Base-by-base conservation (phyloP, 2,329 filamentous ascomycete species). In the Sphaerulina vaccinii region DNA sequence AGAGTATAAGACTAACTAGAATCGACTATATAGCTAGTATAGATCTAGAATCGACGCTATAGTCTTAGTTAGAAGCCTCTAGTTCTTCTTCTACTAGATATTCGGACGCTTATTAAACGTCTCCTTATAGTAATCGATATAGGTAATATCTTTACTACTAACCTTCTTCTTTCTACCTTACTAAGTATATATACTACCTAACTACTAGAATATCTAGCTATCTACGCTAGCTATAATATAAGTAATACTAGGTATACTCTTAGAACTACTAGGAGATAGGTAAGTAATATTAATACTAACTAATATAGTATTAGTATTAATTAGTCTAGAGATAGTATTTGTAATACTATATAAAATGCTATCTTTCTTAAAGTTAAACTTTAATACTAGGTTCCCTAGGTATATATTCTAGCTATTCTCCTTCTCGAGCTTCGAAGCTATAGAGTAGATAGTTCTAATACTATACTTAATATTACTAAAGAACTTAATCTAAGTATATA, bases 231-330 rank as follows among this genome's bases (percentile, higher is more conserved):
- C 83, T 5, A 96, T 90, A 48, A 96, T 81, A 0, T 84, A 88
- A 2, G 89, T 89, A 43, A 95, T 79, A 67, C 87, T 93, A 1
- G 88, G 89, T 0, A 87, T 82, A 0, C 68, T 69, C 1, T 75
- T 69, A 0, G 75, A 67, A 2, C 79, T 84, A 0, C 81, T 82
- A 0, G 83, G 81, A 15, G 90, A 92, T 0, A 91, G 90, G 62
- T 96, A 91, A 0, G 90, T 95, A 0, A 96, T 90, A 64, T 96
- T 91, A 59, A 93, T 85, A 0, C 91, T 90, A 8, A 95, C 82
- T 1, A 96, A 73, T 84, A 96, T 96, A 0, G 90, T 95, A 60
- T 84, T 84, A 1, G 80, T 81, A 27, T 85, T 77, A 49, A 90
- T 70, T 0, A 90, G 75, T 1, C 77, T 78, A 3, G 86, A 73